Base-by-base conservation (phyloP, 2,329 filamentous ascomycete genomes). In the Phoma sp. region DNA sequence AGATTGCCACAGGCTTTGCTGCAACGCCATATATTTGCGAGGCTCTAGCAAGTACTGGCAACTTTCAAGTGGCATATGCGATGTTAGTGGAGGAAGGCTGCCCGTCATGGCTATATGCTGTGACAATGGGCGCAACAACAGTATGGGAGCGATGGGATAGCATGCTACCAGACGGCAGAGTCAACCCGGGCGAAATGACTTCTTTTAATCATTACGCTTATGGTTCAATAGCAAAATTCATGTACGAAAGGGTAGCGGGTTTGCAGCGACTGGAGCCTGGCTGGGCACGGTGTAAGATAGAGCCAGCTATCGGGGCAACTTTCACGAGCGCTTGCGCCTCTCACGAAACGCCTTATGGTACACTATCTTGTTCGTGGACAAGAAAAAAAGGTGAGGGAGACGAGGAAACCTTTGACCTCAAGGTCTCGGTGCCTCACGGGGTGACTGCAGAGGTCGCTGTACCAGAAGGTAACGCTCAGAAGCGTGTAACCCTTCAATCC, bases 81-180 rank as follows among this genome's bases (percentile, higher is more conserved):
- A 41, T 51, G 49, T 70, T 84, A 1, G 66, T 79, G 6, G 74
- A 82, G 55, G 76, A 72, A 4, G 64, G 72, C 2, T 74, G 75
- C 3, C 80, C 80, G 0, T 78, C 74, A 0, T 82, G 81, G 80
- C 63, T 83, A 1, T 82, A 81, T 41, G 79, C 78, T 3, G 73
- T 82, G 7, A 74, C 71, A 0, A 75, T 77, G 74, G 72, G 73
- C 3, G 80, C 75, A 0, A 82, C 80, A 0, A 82, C 80, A 0
- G 79, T 76, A 0, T 83, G 80, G 80, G 80, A 83, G 55, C 71
- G 81, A 0, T 83, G 80, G 81, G 78, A 83, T 39, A 79, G 77
- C 36, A 69, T 82, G 33, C 63, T 81, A 0, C 70, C 77, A 0
- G 70, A 82, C 50, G 80, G 80, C 0, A 70, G 58, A 0, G 57